Conservation (phyloP, 225 moss, liverwort and hornwort genomes). For the Pleurozium schreberi region DNA sequence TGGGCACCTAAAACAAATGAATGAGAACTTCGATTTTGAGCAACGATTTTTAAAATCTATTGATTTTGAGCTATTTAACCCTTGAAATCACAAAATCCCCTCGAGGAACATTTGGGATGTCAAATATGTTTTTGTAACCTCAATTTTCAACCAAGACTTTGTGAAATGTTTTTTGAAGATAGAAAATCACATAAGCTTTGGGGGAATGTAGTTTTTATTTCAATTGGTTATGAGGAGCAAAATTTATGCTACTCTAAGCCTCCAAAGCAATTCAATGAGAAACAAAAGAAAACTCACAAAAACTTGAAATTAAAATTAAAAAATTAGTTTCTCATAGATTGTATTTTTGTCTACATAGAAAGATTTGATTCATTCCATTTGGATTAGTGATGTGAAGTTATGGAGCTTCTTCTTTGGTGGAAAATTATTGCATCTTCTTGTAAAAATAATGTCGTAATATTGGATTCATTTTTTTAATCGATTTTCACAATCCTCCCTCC, state of each 20-base stretch:
- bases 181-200: neutral
- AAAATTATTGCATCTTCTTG: neutral
- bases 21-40: neutral
- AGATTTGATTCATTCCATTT: neutral
- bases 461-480: rapidly evolving
- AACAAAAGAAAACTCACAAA: neutral
- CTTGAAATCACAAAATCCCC: neutral
- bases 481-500: neutral
- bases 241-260: neutral
- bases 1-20: too few relatives aligned
- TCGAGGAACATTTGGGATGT: neutral
- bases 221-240: neutral
- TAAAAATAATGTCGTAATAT: neutral
- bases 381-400: neutral
- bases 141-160: neutral
- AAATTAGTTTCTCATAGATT: neutral
- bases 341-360: neutral
- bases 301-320: neutral
- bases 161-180: neutral
- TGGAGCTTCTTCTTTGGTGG: neutral
- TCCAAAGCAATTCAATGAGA: rapidly evolving
- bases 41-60: neutral
- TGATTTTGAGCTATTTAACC: too few relatives aligned
- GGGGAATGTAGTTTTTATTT: neutral
- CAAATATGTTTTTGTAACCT: neutral